Conservation (phyloP, 306 rosid species). For the Citrullus mucosospermus region DNA sequence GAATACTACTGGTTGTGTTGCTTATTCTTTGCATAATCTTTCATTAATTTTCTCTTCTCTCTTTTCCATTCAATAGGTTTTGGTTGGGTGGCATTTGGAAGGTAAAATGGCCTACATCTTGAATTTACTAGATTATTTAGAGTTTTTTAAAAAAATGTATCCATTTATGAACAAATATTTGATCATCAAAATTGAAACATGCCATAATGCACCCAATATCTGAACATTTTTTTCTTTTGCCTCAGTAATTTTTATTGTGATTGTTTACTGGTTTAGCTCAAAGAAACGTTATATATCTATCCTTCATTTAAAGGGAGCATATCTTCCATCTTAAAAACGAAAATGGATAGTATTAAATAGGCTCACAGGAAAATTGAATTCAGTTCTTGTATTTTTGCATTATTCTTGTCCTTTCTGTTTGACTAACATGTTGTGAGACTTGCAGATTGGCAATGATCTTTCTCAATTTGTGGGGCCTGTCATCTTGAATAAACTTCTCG, state of each 20-base stretch:
- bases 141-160: neutral
- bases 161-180: neutral
- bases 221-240: neutral
- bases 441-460: conserved; percentile 77
- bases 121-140: neutral
- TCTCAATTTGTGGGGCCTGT: conserved; percentile 85
- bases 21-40: neutral
- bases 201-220: neutral
- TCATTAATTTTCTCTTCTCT: neutral
- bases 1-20: neutral
- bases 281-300: neutral
- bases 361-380: neutral
- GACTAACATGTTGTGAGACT: conserved; percentile 8
- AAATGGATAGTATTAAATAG: neutral
- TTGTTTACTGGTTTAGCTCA: neutral
- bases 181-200: neutral
- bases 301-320: neutral
- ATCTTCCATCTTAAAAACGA: neutral
- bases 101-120: conserved; percentile 28
- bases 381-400: conserved; percentile 4
- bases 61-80: conserved; percentile 47
- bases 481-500: conserved; percentile 62
- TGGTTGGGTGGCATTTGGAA: conserved; percentile 96
- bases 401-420: neutral
- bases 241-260: neutral